Conservation (phyloP, 2,329 filamentous ascomycete species). For the Sphaceloma murrayae region DNA sequence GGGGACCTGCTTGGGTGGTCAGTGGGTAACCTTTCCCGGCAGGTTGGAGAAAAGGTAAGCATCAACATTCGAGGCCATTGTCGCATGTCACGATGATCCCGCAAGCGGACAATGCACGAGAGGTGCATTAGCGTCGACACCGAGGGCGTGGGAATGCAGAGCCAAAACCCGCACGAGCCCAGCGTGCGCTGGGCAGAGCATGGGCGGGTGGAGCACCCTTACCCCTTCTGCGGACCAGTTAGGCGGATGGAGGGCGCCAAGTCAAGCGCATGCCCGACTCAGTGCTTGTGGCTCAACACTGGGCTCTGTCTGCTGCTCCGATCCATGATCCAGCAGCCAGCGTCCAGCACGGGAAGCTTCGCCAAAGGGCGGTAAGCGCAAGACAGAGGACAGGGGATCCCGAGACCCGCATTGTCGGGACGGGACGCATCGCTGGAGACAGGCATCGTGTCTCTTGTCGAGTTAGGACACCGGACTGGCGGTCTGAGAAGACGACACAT, state of each 20-base stretch:
- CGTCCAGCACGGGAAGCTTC: neutral
- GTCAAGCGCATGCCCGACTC: conserved; percentile 10
- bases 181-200: conserved; percentile 1
- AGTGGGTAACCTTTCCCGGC: conserved; percentile 2
- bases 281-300: neutral
- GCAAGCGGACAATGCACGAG: conserved; percentile 14
- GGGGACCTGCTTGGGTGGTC: neutral
- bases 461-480: conserved; percentile 4
- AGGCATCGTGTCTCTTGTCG: conserved; percentile 8
- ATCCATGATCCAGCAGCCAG: neutral
- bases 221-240: conserved; percentile 10
- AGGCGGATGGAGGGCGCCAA: conserved; percentile 7
- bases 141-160: conserved; percentile 14
- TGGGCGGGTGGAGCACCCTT: neutral
- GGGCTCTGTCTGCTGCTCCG: neutral
- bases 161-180: conserved; percentile 13
- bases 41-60: conserved; percentile 9
- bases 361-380: neutral
- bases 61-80: conserved; percentile 14
- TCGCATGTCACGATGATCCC: conserved; percentile 17
- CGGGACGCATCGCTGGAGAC: neutral
- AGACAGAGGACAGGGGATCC: conserved; percentile 12
- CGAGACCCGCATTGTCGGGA: conserved; percentile 10
- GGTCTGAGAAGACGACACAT: conserved; percentile 13
- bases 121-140: conserved; percentile 16